Evolutionary conservation across 768 basidiomycete species (phyloP).

Genomic region (Lentinula edodes): DNA sequence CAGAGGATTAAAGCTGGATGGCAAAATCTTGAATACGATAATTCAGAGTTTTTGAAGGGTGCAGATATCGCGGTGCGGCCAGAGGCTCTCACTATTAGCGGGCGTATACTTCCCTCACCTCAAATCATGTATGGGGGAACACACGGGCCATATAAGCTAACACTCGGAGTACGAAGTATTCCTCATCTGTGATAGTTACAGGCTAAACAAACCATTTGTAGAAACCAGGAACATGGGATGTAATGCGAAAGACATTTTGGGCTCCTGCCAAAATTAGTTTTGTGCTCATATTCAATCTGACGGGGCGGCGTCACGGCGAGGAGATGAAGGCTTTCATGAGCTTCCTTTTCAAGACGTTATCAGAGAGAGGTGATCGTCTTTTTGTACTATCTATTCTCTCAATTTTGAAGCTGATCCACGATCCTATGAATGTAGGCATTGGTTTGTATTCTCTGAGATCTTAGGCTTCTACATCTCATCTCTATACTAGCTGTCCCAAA

Average conservation of each 20-base stretch:
- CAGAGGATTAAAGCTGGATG: constrained; percentile 21
- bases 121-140: constrained; percentile 21
- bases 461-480: background rate
- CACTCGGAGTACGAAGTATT: background rate
- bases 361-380: constrained; percentile 15
- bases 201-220: background rate
- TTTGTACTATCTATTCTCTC: background rate
- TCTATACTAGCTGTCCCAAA: background rate
- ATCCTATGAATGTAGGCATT: background rate
- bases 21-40: constrained; percentile 26
- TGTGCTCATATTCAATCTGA: constrained; percentile 23
- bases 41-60: constrained; percentile 35
- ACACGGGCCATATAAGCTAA: background rate
- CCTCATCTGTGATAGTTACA: background rate
- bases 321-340: constrained; percentile 14
- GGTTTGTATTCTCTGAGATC: background rate
- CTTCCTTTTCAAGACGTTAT: constrained; percentile 19
- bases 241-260: constrained; percentile 20
- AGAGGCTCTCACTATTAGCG: constrained; percentile 24
- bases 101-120: constrained; percentile 29
- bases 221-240: constrained; percentile 25
- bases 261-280: background rate
- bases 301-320: constrained; percentile 4
- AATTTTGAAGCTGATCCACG: background rate
- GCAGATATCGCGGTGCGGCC: constrained; percentile 30